Base-by-base conservation (phyloP, 352 stramenopile species). In the Globisporangium uncinulatum region DNA sequence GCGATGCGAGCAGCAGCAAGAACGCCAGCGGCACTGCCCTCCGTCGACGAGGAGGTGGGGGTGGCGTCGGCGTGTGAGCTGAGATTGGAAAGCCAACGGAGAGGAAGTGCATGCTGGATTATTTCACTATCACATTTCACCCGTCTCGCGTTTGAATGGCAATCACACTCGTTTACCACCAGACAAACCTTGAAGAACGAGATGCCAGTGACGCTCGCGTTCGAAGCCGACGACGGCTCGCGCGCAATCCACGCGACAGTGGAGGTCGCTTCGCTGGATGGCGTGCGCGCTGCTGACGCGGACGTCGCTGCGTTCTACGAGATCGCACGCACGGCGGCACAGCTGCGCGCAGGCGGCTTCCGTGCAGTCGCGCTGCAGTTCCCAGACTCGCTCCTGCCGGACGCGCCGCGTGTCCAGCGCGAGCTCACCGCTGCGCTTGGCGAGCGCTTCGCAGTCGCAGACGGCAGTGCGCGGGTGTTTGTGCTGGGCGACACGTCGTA, bases 401-500 rank as follows among this genome's bases (percentile, higher is more conserved):
- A 98, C 63, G 86, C 94, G 24, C 64, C 87, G 8, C 73, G 84
- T 34, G 76, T 98, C 59, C 91, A 98, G 61, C 68, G 86, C 54
- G 66, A 83, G 54, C 68, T 94, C 3, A 87, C 81, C 45, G 62
- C 79, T 29, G 51, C 69, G 11, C 63, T 82, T 6, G 48, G 63
- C 9, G 62, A 67, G 13, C 66, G 31, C 61, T 39, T 39, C 10
- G 34, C 34, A 13, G 34, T 39, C 34, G 34, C 34, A 39, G 34
- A 39, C 10, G 34, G 34, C 74, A 68, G 59, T 13, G 68, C 88
- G 53, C 81, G 81, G 37, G 76, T 98, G 20, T 98, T 98, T 60
- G 80, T 98, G 29, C 69, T 99, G 14, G 96, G 96, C 20, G 96
- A 99, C 67, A 98, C 96, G 9, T 98, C 94, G 21, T 98, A 98